Conservation (phyloP, 2,329 filamentous ascomycete genomes). For the Diaporthe caulivora region DNA sequence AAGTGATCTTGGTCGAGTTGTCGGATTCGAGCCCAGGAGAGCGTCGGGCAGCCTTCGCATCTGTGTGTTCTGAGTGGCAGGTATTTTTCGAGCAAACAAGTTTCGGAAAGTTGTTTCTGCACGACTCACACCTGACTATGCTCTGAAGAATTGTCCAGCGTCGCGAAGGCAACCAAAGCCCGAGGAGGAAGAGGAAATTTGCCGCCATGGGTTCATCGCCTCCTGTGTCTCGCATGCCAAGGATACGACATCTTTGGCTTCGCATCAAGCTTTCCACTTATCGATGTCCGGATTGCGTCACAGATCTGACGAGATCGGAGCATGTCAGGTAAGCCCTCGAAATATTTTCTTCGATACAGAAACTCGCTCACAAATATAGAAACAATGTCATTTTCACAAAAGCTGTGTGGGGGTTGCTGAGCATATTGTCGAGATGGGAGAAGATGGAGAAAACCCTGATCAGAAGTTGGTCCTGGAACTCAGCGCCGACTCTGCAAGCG, state of each 20-base stretch:
- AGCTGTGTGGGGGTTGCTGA: not conserved
- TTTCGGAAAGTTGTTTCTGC: not conserved
- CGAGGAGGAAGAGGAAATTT: not conserved
- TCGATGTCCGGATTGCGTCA: not conserved
- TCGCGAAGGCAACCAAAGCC: not conserved
- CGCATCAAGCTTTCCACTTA: not conserved
- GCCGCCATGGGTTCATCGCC: not conserved
- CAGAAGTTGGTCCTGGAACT: not conserved
- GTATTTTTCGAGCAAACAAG: not conserved
- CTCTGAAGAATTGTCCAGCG: not conserved
- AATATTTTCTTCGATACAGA: too few species aligned
- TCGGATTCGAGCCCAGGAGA: not conserved
- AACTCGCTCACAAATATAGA: not conserved
- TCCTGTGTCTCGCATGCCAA: not conserved
- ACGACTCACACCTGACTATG: not conserved
- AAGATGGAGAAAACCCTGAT: not conserved
- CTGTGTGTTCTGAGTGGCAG: not conserved
- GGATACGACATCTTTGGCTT: not conserved
- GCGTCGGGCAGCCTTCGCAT: not conserved
- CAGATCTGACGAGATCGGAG: not conserved
- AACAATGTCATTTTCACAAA: not conserved
- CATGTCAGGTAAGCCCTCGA: not conserved
- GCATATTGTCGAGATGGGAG: not conserved
- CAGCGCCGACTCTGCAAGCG: not conserved
- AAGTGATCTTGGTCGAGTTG: not conserved